A percentile compares a stretch with the other conserved stretches of the same genome.
Conservation (phyloP, 169 alveolate species). For the Plasmodium adleri region DNA sequence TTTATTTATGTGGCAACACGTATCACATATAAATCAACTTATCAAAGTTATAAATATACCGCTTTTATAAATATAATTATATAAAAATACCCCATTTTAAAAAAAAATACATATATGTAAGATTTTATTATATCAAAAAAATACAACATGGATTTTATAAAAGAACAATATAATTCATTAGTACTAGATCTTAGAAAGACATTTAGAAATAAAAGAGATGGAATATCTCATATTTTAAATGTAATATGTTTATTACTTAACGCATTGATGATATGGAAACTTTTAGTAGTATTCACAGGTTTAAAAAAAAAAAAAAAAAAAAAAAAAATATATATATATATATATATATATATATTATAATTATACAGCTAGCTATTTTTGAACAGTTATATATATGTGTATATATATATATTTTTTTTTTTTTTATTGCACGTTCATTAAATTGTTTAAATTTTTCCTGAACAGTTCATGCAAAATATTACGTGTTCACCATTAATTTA, state of each 20-base stretch:
- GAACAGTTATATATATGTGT: too few relatives aligned
- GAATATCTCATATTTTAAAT: conserved; percentile 32
- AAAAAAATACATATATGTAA: not conserved
- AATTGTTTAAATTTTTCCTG: too few relatives aligned
- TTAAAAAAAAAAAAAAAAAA: not conserved
- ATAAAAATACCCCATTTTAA: not conserved
- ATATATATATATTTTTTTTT: too few relatives aligned
- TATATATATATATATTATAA: not conserved
- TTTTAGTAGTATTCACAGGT: conserved; percentile 53
- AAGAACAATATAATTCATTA: conserved; percentile 49
- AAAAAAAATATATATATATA: not conserved
- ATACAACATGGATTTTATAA: conserved; percentile 43
- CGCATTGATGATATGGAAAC: conserved; percentile 71
- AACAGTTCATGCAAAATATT: too few relatives aligned
- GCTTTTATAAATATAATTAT: not conserved
- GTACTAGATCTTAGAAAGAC: conserved; percentile 48
- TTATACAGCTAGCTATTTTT: too few relatives aligned
- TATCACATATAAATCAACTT: too few relatives aligned
- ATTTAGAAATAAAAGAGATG: conserved; percentile 54
- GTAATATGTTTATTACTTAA: conserved; percentile 44
- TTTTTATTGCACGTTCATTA: too few relatives aligned
- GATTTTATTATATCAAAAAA: not conserved
- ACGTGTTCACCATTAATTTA: too few relatives aligned
- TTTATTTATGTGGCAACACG: too few relatives aligned
- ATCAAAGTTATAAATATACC: too few relatives aligned